These are phyloP conservation scores for Wakefieldia striispora DNA, from an alignment of 768 basidiomycete genomes.

Conservation along the genomic window DNA sequence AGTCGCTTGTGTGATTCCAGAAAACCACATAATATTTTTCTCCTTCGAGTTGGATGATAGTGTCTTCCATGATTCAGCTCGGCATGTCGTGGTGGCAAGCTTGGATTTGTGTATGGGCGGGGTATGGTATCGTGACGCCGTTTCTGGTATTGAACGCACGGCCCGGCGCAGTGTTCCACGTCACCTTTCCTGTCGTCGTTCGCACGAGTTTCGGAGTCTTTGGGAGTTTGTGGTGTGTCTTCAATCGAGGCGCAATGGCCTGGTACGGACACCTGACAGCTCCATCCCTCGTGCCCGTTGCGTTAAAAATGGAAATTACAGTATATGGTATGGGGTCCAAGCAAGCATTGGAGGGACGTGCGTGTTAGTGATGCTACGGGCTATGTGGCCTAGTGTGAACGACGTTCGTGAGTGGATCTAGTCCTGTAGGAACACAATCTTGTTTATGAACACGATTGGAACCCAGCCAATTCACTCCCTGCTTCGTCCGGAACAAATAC, in stretches of 20 bases:
- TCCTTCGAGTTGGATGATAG: constrained; percentile 65
- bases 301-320: constrained; percentile 25
- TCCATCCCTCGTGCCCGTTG: constrained; percentile 12
- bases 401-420: constrained; percentile 50
- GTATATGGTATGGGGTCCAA: constrained; percentile 78
- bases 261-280: constrained; percentile 46
- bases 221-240: constrained; percentile 76
- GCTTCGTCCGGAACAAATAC: constrained; percentile 70
- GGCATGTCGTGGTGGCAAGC: constrained; percentile 84
- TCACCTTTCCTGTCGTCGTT: constrained; percentile 74
- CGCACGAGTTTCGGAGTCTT: constrained; percentile 78
- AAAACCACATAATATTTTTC: not conserved
- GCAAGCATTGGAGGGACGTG: constrained; percentile 82
- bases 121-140: constrained; percentile 56
- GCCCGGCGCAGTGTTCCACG: constrained; percentile 73
- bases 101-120: constrained; percentile 77
- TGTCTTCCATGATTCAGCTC: constrained; percentile 68
- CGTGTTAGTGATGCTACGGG: constrained; percentile 67
- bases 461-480: constrained; percentile 67
- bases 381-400: constrained; percentile 75
- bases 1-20: constrained; percentile 23
- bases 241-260: constrained; percentile 71
- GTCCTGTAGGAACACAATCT: constrained; percentile 1
- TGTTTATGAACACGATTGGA: constrained; percentile 1
- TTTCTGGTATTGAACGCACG: constrained; percentile 78